Base-by-base conservation (phyloP, 441 rosid genomes). In the Euphorbia schlechtendalii region DNA sequence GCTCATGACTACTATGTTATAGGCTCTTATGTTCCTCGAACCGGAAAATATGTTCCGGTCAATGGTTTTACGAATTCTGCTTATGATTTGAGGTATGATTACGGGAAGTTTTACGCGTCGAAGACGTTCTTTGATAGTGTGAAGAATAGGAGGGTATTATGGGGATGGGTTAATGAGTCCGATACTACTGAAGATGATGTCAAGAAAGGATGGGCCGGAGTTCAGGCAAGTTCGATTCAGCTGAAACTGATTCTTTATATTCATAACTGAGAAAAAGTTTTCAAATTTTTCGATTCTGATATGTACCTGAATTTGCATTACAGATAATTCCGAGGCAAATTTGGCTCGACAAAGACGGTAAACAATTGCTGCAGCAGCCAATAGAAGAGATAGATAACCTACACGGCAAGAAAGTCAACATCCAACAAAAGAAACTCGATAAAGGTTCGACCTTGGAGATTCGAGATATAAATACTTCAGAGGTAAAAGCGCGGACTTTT, bases 151-250 rank as follows among this genome's bases (percentile, higher is more conserved):
- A 78, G 96, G 70, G 77, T 88, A 45, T 52, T 83, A 7, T 88
- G 87, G 90, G 86, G 92, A 13, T 88, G 89, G 90, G 75, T 78
- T 34, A 81, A 85, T 32, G 96, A 89, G 72, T 82, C 92, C 14
- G 96, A 89, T 40, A 73, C 80, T 0, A 78, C 63, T 63, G 55
- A 58, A 13, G 84, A 81, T 72, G 87, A 84, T 73, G 61, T 82
- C 22, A 49, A 64, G 1, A 89, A 89, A 59, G 96, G 91, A 9
- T 89, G 96, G 96, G 82, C 96, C 49, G 85, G 92, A 5, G 63
- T 89, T 76, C 92, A 88, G 87, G 96, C 86, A 69, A 32, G 8
- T 17, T 21, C 52, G 67, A 40, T 18, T 48, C 38, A 52, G 56
- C 5, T 64, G 43, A 64, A 56, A 32, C 9, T 55, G n/a, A 9